Evolutionary conservation across 2,329 filamentous ascomycete genomes (phyloP), one percentile per base, ranked within the genome.

Genomic region (Hypomyces perniciosus): DNA sequence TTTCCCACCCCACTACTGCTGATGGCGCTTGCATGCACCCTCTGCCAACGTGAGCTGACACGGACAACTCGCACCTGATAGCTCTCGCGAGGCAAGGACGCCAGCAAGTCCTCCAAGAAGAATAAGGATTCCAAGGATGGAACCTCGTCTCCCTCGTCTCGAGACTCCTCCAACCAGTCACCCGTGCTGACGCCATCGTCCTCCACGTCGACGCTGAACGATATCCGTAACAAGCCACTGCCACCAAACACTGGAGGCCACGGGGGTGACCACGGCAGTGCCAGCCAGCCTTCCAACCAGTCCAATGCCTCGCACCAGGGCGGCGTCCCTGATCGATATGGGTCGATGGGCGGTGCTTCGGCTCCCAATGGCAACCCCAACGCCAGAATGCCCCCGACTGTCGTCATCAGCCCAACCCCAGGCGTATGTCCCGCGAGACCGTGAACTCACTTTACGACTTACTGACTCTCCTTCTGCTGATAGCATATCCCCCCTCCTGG

Each of bases 351-450:
- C 53, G 62, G 63, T 31, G 60, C 63, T 28, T 59, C 64, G 30
- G 70, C 67, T 47, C 65, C 68, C 50, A 70, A 71, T 54, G 67
- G 71, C 52, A 62, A 51, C 49, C 44, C 56, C 44, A 68, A 59
- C 50, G 53, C 65, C 12, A 64, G 68, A 54, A 76, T 90, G 53
- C 85, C 89, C 41, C 92, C 92, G 26, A 95, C 89, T 63, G 91
- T 97, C 54, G 83, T 96, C 59, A 93, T 97, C 69, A 96, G 90
- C 70, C 91, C 91, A 48, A 97, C 92, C 65, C 88, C 89, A 68
- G 90, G 91, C 60, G 89, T 93, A 79, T 77, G 86, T 54, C 34
- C 41, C 38, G 40, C 40, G 41, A 29, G 43, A 41, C 7, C 28
- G 13, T 74, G 58, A 56, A 54, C 48, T 55, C 45, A 53, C 47